Base-by-base conservation (phyloP, 78 protist species). In the Planoprotostelium fungivorum region DNA sequence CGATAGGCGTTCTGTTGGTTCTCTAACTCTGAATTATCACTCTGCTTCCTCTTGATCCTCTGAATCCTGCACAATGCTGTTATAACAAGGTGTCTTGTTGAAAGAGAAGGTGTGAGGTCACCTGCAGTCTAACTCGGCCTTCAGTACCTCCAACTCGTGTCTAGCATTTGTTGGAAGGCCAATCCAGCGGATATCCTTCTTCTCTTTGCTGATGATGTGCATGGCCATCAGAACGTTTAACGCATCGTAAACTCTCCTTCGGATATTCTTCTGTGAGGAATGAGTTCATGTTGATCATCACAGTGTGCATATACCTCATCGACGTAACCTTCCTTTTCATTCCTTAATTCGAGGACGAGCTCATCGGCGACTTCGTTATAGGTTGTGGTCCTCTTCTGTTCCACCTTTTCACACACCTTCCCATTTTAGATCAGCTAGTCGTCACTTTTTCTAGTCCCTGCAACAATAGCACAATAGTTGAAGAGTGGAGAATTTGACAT, bases 211-310 rank as follows among this genome's bases (percentile, higher is more conserved):
- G 86, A 97, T 97, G 35, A 97, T 96, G 38, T 96, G 89, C 96
- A 97, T 84, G 39, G 99, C 98, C 92, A 93, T 95, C 63, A 97
- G 90, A 36, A 97, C 99, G 88, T 97, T 97, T 31, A 97, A 88
- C 10, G 96, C 98, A 36, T 97, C 99, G 38, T 97, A 97, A 10
- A 97, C 95, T n/a, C 99, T 89, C 35, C 99, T 89, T 25, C 98
- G 93, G 10, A 97, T 97, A 87, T 97, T 97, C 88, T 97, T 88
- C 88, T 91, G 84, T 63, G 90, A 85, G 34, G 83, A 31, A 23
- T 88, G 90, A 28, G 63, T 36, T 5, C 63, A 73, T 25, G 38
- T n/a, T 0, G 38, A 0, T 28, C 90, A 85, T 16, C 16, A 16
- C 73, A 51, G 73, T 25, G 73, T 51, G 5, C 16, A 51, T 28